Evolutionary conservation across 2,329 filamentous ascomycete genomes (phyloP), one percentile per base, ranked within the genome.

Genomic region (Periconia digitata): DNA sequence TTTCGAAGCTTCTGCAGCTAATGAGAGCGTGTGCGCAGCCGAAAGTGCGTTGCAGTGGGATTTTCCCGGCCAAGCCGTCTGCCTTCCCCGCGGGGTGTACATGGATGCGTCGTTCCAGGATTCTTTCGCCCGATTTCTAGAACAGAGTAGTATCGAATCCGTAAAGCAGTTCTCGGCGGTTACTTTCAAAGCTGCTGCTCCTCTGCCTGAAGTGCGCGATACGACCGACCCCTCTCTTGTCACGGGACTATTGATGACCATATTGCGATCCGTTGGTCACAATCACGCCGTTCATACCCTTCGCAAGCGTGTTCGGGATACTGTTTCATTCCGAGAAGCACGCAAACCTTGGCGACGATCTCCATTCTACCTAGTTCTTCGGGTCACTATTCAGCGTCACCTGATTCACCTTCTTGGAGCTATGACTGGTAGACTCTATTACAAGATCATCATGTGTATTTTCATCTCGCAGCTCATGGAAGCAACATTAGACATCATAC

Each of bases 221-320:
- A 83, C 82, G 0, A 66, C 74, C 0, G 65, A 80, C 44, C 85
- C 85, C 0, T 72, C 77, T 0, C 64, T 88, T 1, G 76, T 90
- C 2, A 80, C 76, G 0, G 75, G 82, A 8, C 73, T 86, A 49
- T 72, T 89, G 8, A 80, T 86, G 69, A 76, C 82, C 0, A 62
- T 88, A 0, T 65, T 89, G 0, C 78, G 83, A 56, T 78, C 75
- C 0, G 72, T 79, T 6, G 85, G 85, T 0, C 46, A 59, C 0
- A 54, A 69, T 0, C 49, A 71, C 0, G 45, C 65, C 1, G 67
- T 76, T 0, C 54, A 67, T 0, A 20, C 72, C 0, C 60, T 86
- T 1, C 71, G 71, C 0, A 89, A 89, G 59, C 73, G 79, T 2
- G 76, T 87, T 0, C 75, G 82, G 0, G 86, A 89, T 42, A 84